Evolutionary conservation across 1,284 basidiomycete species (phyloP).

Genomic region (Irpex sp.): DNA sequence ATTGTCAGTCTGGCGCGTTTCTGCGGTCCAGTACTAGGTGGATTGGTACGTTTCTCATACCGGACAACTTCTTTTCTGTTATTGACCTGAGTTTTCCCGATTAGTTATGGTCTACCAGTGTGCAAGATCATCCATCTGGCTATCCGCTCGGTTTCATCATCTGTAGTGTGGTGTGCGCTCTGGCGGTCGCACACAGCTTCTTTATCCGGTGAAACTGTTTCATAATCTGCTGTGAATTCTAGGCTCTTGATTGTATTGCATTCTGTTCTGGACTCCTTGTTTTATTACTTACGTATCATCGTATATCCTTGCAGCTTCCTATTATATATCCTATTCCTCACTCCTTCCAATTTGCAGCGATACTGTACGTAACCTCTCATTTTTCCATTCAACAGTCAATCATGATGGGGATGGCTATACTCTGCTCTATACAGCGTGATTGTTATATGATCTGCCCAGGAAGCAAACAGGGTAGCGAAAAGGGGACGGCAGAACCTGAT

Average conservation of each 20-base stretch:
- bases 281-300: not conserved
- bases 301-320: not conserved
- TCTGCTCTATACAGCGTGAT: no score
- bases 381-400: not conserved
- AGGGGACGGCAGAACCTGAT: no score
- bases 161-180: conserved; percentile 55
- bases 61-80: not conserved
- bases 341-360: not conserved
- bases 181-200: conserved; percentile 68
- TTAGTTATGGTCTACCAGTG: conserved; percentile 75
- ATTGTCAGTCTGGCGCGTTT: conserved; percentile 81
- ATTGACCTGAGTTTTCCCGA: not conserved
- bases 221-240: not conserved
- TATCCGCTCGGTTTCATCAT: conserved; percentile 72
- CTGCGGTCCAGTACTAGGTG: conserved; percentile 74
- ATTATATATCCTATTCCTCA: not conserved
- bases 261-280: not conserved
- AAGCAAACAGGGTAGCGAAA: no score
- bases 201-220: conserved; percentile 57
- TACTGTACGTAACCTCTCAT: not conserved
- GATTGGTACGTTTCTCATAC: conserved; percentile 48
- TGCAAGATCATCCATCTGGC: conserved; percentile 62
- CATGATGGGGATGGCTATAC: not conserved
- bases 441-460: no score
- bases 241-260: not conserved